Percentiles rank a stretch among this genome's conserved stretches.
phyloP scores from a whole-genome alignment of 2,329 filamentous ascomycete genomes.

The Rhynchosporium agropyri region DNA sequence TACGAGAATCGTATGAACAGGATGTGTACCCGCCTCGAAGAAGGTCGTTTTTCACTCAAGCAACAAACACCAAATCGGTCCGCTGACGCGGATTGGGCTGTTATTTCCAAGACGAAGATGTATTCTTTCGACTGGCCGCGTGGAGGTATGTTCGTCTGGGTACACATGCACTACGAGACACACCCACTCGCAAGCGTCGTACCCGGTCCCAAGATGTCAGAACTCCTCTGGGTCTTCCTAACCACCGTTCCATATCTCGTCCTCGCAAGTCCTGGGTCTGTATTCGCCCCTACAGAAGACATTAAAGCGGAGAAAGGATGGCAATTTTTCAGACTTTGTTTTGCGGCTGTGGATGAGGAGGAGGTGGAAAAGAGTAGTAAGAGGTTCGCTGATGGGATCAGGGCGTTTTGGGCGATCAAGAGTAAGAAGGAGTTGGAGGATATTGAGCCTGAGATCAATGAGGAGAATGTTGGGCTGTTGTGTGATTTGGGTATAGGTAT shows the following conservation, averaged over 20 bases:
- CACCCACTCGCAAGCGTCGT: conserved; percentile 69
- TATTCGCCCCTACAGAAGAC: conserved; percentile 71
- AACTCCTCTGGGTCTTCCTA: conserved; percentile 71
- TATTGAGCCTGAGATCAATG: conserved; percentile 24
- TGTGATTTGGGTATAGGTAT: conserved; percentile 34
- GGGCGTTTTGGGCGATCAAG: conserved; percentile 78
- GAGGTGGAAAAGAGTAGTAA: conserved; percentile 64
- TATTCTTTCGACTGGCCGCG: conserved; percentile 79
- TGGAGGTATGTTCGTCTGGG: conserved; percentile 92
- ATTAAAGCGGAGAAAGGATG: conserved; percentile 63
- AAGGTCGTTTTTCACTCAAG: conserved; percentile 66
- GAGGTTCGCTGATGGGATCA: conserved; percentile 68
- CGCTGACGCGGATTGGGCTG: conserved; percentile 71
- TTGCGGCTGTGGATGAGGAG: conserved; percentile 78
- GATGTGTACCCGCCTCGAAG: conserved; percentile 76
- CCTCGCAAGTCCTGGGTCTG: conserved; percentile 68
- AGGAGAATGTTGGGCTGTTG: conserved; percentile 25
- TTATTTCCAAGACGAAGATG: conserved; percentile 73
- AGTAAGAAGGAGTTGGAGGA: conserved; percentile 66
- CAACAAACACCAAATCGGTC: conserved; percentile 55
- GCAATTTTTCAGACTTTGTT: conserved; percentile 78
- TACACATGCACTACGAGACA: conserved; percentile 68
- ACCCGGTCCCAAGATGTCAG: conserved; percentile 57
- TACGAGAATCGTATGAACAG: conserved; percentile 84
- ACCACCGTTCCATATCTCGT: conserved; percentile 71